Evolutionary conservation across 1,139 yeast genomes (phyloP).

Genomic region (Zygotorulaspora mrakii): DNA sequence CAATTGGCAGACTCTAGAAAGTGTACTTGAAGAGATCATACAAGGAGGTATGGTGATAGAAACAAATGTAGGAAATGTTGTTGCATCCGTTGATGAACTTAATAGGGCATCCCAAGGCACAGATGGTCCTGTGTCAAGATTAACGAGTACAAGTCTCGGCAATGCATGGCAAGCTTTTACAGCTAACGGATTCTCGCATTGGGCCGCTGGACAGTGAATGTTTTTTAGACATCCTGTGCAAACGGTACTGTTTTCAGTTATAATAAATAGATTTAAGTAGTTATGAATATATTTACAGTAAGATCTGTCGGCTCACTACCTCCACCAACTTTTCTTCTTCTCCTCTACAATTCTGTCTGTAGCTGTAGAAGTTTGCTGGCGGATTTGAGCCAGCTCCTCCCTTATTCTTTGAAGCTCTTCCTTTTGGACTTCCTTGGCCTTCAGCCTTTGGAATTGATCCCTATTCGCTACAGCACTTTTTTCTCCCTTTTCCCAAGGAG

Average conservation of each 20-base stretch:
- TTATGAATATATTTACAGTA: constrained; percentile 9
- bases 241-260: too few relatives aligned
- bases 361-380: constrained; percentile 37
- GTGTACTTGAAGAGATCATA: constrained; percentile 85
- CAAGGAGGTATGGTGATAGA: constrained; percentile 99
- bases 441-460: constrained; percentile 47
- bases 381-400: constrained; percentile 40
- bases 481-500: constrained; percentile 56
- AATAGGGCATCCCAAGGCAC: constrained; percentile 31
- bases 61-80: constrained; percentile 77
- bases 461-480: constrained; percentile 38
- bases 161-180: constrained; percentile 35
- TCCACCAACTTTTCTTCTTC: constrained; percentile 38
- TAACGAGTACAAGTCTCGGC: constrained; percentile 24
- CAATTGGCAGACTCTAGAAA: constrained; percentile 95
- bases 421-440: constrained; percentile 46
- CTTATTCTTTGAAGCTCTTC: constrained; percentile 47
- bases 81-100: constrained; percentile 56
- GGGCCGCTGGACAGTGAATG: constrained; percentile 34
- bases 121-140: constrained; percentile 24
- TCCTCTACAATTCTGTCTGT: constrained; percentile 39
- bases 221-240: neutral
- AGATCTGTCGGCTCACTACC: constrained; percentile 18
- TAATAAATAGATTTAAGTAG: constrained; percentile 10
- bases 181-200: constrained; percentile 31